Conservation (phyloP, 2,329 filamentous ascomycete species). For the Ceratocystis papillata region DNA sequence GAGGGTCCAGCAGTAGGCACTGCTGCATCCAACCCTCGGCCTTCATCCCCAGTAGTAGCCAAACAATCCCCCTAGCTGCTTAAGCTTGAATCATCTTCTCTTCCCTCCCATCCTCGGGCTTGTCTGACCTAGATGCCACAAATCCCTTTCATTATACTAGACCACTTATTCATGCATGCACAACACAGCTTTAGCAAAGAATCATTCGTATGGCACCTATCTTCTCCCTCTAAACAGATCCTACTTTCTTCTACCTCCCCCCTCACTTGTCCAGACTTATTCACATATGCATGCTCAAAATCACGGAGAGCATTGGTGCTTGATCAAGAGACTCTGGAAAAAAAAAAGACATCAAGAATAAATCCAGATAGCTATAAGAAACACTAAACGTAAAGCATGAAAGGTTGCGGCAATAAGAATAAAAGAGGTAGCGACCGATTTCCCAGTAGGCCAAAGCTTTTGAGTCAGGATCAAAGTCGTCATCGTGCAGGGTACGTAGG, state of each 20-base stretch:
- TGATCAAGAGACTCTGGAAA: too few relatives aligned
- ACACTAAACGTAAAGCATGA: conserved; percentile 32
- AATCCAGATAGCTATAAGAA: conserved; percentile 18
- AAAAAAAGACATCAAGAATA: conserved; percentile 21
- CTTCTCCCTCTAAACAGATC: too few relatives aligned
- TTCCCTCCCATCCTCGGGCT: background rate
- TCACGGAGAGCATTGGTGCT: too few relatives aligned
- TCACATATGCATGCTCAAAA: too few relatives aligned
- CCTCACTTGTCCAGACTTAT: background rate
- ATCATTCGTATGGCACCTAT: too few relatives aligned
- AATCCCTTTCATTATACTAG: background rate
- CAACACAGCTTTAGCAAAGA: background rate
- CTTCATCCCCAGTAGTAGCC: background rate
- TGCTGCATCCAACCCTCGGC: background rate
- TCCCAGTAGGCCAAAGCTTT: conserved; percentile 23
- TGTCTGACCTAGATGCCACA: background rate
- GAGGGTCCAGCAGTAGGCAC: background rate
- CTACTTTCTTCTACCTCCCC: too few relatives aligned
- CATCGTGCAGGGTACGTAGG: conserved; percentile 13
- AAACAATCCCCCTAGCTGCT: background rate
- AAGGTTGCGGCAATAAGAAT: conserved; percentile 27
- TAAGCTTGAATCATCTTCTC: background rate
- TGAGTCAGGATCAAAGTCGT: conserved; percentile 21
- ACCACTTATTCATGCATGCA: background rate
- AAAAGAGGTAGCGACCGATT: conserved; percentile 20